These are phyloP conservation scores for Aphanoascus verrucosus DNA, from an alignment of 2,329 filamentous ascomycete species.

Conservation along the genomic window DNA sequence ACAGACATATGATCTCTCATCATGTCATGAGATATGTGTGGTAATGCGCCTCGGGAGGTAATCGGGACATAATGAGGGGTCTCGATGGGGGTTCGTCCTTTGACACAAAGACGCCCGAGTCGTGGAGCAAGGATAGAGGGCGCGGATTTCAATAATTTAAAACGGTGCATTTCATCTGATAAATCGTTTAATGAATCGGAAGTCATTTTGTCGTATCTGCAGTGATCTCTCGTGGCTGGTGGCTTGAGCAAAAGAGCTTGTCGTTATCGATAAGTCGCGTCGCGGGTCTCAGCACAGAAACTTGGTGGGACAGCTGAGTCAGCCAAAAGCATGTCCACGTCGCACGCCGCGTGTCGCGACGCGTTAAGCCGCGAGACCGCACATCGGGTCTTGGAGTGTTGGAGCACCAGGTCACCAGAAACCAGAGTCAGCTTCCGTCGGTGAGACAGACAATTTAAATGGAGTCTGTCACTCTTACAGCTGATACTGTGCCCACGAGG, in stretches of 20 bases:
- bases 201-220: conserved; percentile 20
- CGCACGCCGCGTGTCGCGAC: too few species aligned
- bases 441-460: background rate
- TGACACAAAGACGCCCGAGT: conserved; percentile 55
- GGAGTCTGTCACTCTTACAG: background rate
- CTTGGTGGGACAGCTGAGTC: too few species aligned
- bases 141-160: conserved; percentile 27
- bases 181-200: conserved; percentile 18
- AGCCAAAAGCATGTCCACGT: too few species aligned
- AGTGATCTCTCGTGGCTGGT: background rate
- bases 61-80: conserved; percentile 75
- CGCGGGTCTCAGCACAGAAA: too few species aligned
- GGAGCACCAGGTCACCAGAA: background rate
- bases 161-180: conserved; percentile 29
- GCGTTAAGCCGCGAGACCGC: too few species aligned
- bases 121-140: conserved; percentile 43
- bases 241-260: background rate
- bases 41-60: conserved; percentile 72
- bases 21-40: conserved; percentile 82
- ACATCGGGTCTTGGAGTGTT: too few species aligned
- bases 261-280: background rate
- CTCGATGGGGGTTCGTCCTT: conserved; percentile 53
- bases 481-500: background rate
- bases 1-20: conserved; percentile 55
- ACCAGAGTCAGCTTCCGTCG: conserved; percentile 18